A percentile compares a stretch with the other conserved stretches of the same genome.
These are phyloP conservation scores for Sequoia sempervirens DNA, from an alignment of 75 land plant genomes.

Conservation along the genomic window DNA sequence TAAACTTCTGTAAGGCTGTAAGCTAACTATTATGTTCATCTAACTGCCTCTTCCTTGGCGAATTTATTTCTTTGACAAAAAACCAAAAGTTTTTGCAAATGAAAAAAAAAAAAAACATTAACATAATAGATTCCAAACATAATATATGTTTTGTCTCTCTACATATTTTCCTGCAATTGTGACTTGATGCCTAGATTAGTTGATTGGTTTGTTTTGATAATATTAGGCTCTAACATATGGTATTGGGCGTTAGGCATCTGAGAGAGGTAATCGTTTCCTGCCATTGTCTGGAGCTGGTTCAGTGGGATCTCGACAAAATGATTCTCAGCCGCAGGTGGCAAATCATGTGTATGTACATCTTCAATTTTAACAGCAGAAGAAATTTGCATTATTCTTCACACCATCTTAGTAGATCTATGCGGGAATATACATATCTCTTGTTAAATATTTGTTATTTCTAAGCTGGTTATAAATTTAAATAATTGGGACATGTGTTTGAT, in stretches of 20 bases:
- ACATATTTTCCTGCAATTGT: not conserved
- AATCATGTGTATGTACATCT: conserved; percentile 45
- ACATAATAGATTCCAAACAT: not conserved
- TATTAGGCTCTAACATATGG: not conserved
- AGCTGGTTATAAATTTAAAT: not conserved
- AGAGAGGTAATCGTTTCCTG: not conserved
- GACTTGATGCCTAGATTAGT: not conserved
- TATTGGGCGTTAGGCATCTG: not conserved
- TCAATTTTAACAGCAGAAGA: not conserved
- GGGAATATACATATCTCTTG: not conserved
- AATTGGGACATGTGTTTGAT: not conserved
- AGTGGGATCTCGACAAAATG: conserved; percentile 21
- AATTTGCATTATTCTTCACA: not conserved
- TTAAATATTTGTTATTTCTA: not conserved
- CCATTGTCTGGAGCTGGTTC: conserved; percentile 6
- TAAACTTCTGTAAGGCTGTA: not conserved
- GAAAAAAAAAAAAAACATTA: not conserved
- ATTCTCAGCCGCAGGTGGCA: conserved; percentile 29
- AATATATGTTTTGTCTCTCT: not conserved
- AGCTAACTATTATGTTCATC: not conserved
- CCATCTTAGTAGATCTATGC: not conserved
- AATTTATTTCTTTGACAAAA: not conserved
- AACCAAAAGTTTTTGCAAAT: not conserved
- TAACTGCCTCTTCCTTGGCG: not conserved
- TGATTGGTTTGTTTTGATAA: not conserved